Percentiles rank a stretch among this genome's conserved stretches.
These are phyloP conservation scores for Amauroascus verrucosus DNA, from an alignment of 2,329 filamentous ascomycete genomes.

Conservation along the genomic window DNA sequence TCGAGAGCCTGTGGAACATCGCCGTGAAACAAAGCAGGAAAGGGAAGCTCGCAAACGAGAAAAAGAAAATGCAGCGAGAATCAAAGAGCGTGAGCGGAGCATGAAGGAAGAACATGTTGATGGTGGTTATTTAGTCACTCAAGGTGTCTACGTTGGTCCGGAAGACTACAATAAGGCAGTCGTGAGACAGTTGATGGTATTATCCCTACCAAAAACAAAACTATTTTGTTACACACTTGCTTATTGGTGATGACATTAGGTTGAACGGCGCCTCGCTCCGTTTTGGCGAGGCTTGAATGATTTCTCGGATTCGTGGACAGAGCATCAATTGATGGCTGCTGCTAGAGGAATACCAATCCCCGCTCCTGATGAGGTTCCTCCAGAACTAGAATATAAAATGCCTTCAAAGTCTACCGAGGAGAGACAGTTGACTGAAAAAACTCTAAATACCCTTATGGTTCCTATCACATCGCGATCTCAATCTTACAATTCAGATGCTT, in stretches of 20 bases:
- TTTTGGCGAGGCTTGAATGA: constrained; percentile 94
- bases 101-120: constrained; percentile 87
- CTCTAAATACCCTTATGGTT: constrained; percentile 63
- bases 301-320: constrained; percentile 78
- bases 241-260: constrained; percentile 45
- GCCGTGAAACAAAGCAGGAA: constrained; percentile 83
- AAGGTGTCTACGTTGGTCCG: constrained; percentile 81
- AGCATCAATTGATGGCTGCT: constrained; percentile 87
- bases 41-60: constrained; percentile 77
- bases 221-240: background rate
- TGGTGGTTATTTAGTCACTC: constrained; percentile 85
- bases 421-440: constrained; percentile 47
- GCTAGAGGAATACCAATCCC: constrained; percentile 77
- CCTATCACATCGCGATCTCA: constrained; percentile 68
- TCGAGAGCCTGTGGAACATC: constrained; percentile 46
- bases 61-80: constrained; percentile 61
- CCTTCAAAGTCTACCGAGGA: constrained; percentile 37
- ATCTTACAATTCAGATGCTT: constrained; percentile 66
- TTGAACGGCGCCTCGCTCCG: constrained; percentile 82
- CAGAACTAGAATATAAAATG: constrained; percentile 51
- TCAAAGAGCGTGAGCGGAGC: constrained; percentile 81
- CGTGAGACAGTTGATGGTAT: constrained; percentile 83
- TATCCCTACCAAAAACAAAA: constrained; percentile 15
- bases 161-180: constrained; percentile 88
- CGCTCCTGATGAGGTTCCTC: constrained; percentile 68